phyloP scores from a whole-genome alignment of 2,329 filamentous ascomycete species.

The Cladosporium sp. region DNA sequence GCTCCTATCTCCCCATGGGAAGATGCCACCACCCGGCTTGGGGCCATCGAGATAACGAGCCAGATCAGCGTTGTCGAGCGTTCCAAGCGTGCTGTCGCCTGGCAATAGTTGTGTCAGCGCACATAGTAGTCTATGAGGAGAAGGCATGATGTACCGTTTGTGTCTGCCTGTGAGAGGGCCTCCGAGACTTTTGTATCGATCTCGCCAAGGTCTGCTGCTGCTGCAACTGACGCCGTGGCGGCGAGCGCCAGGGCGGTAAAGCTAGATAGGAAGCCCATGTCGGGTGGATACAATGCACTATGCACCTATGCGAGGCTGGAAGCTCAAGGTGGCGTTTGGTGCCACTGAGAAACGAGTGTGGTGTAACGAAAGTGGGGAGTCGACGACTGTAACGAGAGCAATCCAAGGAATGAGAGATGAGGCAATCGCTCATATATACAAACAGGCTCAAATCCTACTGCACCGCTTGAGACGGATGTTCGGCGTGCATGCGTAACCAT shows the following conservation, averaged over 20 bases:
- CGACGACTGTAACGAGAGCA: constrained; percentile 5
- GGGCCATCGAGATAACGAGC: constrained; percentile 20
- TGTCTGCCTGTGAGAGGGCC: constrained; percentile 1
- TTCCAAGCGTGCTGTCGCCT: constrained; percentile 19
- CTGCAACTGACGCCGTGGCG: constrained; percentile 8
- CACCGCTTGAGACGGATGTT: not conserved
- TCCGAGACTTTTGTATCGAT: not conserved
- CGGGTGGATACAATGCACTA: constrained; percentile 8
- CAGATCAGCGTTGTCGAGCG: constrained; percentile 15
- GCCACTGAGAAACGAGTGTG: not conserved
- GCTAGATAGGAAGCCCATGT: constrained; percentile 10
- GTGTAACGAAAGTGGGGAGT: constrained; percentile 10
- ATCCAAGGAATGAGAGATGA: not conserved
- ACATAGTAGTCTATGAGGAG: constrained; percentile 9
- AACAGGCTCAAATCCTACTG: not conserved
- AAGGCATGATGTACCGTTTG: constrained; percentile 13
- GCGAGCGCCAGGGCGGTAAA: constrained; percentile 7
- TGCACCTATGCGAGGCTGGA: constrained; percentile 1
- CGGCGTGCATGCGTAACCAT: constrained; percentile 3
- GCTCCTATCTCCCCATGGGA: constrained; percentile 28
- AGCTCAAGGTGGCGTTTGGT: constrained; percentile 7
- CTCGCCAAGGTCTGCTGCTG: not conserved
- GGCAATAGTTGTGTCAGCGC: constrained; percentile 30
- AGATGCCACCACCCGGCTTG: constrained; percentile 16
- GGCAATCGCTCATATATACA: not conserved